Base-by-base conservation (phyloP, 164 flowering plant genomes). In the Stephania cephalantha region DNA sequence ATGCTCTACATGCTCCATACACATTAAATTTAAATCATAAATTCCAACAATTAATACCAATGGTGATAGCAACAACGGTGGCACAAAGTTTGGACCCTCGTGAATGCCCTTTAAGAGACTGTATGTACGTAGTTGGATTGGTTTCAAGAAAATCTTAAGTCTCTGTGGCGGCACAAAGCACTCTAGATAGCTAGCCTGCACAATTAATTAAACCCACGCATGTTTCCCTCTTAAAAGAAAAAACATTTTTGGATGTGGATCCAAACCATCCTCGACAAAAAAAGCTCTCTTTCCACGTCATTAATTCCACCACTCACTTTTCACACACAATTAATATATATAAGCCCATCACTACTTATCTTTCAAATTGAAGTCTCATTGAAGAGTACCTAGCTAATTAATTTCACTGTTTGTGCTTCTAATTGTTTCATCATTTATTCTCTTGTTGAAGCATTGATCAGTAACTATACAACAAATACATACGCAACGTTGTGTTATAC, bases 261-360 rank as follows among this genome's bases (percentile, higher is more conserved):
- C 70, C 79, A 78, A 75, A 55, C 31, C 53, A 75, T 45, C 64
- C 77, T 69, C 25, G 44, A 17, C 42, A 68, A 58, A 76, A 55
- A 58, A 74, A 53, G 55, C 79, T 46, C 72, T 25, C 75, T 79
- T 83, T 81, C 79, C 81, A 80, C 79, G 77, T 80, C 78, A 74
- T 35, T 35, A 35, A 35, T 69, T 50, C 63, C 79, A 72, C 0
- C 15, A 9, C 9, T 46, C 55, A 29, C 4, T 71, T 69, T 68
- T 69, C 53, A 15, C 42, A 35, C 72, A 17, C 67, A 69, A 76
- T 35, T 35, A 35, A 35, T 35, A 73, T 30, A 20, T 69, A 63
- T 64, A 72, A 50, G 72, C 48, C 11, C 65, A 20, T 9, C 64
- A 52, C 70, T 52, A 53, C 6, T n/a, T 63, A 68, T 70, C 35